Evolutionary conservation across 1,284 basidiomycete genomes (phyloP), one percentile per base, ranked within the genome.

Genomic region (Heterobasidion occidentale): DNA sequence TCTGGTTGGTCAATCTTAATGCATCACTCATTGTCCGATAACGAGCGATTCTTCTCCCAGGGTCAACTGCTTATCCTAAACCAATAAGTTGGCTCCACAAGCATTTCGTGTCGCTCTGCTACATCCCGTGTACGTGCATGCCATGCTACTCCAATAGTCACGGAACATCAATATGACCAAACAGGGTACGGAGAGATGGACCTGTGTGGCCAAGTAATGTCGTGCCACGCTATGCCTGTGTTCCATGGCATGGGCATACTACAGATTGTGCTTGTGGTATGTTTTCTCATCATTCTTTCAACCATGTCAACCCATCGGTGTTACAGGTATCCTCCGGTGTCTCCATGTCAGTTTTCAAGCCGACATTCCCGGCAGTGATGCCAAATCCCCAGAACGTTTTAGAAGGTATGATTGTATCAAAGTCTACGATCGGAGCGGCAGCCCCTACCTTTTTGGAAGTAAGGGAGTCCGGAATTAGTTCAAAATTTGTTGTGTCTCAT

Each of bases 1-100:
- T 71, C 70, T 9, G 70, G 69, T 70, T 48, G 20, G 65, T 62
- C n/a, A 38, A 12, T 15, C 11, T 36, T n/a, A 36, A n/a, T 47
- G 15, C 12, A 9, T 42, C 27, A 17, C 14, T 38, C 17, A 9
- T 27, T 34, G 17, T 5, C 5, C 19, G 1, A 54, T 46, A 27
- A 27, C 19, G 34, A 20, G 34, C 20, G 52, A 34, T n/a, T 49
- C 9, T 27, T 36, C 45, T 35, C 11, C 3, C 34, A 63, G 61
- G 61, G 12, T 63, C 61, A 14, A 63, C 61, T 12, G 46, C 60
- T 9, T 62, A 60, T 36, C 61, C 61, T 15, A 63, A 63, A 34
- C 61, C 61, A 2, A 57, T 63, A 33, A 44, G 42, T 2, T 63
- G 61, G 61, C 20, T 54, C 9, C 61, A 62, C 49, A 56, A 20